Percentiles rank a stretch among this genome's conserved stretches.
These are phyloP conservation scores for Tieghemostelium lacteum DNA, from an alignment of 78 protist genomes.

Conservation along the genomic window DNA sequence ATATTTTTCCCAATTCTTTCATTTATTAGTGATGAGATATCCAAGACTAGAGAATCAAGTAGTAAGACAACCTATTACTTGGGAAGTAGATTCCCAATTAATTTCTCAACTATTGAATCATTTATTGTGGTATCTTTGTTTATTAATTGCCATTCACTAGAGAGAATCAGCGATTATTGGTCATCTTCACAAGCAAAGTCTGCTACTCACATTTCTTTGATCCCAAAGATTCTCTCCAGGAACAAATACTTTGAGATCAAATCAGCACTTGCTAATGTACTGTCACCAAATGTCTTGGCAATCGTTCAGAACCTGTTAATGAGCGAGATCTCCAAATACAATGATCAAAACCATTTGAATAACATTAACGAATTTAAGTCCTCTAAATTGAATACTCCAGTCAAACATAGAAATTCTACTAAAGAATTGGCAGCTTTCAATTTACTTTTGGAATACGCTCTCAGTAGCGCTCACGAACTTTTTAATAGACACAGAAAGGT, in stretches of 20 bases:
- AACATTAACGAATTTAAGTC: not conserved
- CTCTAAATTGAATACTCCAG: conserved; percentile 47
- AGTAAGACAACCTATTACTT: conserved; percentile 29
- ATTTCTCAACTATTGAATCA: conserved; percentile 26
- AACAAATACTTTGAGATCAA: conserved; percentile 78
- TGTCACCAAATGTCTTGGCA: conserved; percentile 24
- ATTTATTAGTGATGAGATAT: conserved; percentile 19
- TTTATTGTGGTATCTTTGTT: conserved; percentile 68
- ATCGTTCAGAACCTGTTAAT: conserved; percentile 25
- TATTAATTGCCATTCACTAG: conserved; percentile 68
- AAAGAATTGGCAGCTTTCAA: not conserved
- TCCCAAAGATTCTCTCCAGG: conserved; percentile 60
- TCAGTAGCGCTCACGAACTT: conserved; percentile 18
- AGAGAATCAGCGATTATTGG: conserved; percentile 72
- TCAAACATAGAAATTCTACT: conserved; percentile 44
- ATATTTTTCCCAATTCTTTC: conserved; percentile 10
- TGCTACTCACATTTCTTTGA: conserved; percentile 43
- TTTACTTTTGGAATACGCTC: conserved; percentile 8
- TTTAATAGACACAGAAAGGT: conserved; percentile 24
- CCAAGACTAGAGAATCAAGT: conserved; percentile 20
- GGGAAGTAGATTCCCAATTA: conserved; percentile 70
- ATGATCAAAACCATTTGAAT: not conserved
- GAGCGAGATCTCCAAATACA: conserved; percentile 1
- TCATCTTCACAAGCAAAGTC: conserved; percentile 35
- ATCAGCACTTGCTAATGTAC: conserved; percentile 38